Conservation (phyloP, 352 stramenopile genomes). For the Sclerospora graminicola region DNA sequence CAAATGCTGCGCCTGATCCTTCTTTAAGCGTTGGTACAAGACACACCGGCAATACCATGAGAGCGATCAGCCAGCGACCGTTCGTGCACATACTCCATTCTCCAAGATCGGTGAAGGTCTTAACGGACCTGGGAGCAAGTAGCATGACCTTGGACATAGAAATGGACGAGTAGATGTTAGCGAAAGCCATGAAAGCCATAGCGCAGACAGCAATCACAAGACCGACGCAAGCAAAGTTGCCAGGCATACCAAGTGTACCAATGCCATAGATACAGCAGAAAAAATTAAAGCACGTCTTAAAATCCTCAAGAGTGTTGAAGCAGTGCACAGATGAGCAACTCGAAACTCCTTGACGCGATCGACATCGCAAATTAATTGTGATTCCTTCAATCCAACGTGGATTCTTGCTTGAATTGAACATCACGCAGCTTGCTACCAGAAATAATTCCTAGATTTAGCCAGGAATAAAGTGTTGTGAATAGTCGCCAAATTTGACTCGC, state of each 20-base stretch:
- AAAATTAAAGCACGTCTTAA: conserved; percentile 30
- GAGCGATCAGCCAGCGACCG: conserved; percentile 46
- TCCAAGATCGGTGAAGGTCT: conserved; percentile 46
- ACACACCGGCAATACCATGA: conserved; percentile 31
- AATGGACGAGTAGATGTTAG: conserved; percentile 49
- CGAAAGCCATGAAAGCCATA: conserved; percentile 48
- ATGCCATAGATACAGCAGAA: conserved; percentile 51
- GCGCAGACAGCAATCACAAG: conserved; percentile 28
- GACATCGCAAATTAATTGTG: too few relatives aligned
- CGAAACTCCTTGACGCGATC: too few relatives aligned
- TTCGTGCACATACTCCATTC: conserved; percentile 40
- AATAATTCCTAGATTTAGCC: too few relatives aligned
- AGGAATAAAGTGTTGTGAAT: too few relatives aligned
- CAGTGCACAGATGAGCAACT: too few relatives aligned
- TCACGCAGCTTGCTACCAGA: too few relatives aligned
- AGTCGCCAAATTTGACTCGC: too few relatives aligned
- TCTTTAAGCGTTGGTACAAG: conserved; percentile 30
- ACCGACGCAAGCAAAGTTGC: conserved; percentile 38
- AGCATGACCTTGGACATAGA: conserved; percentile 43
- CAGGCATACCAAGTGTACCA: conserved; percentile 47
- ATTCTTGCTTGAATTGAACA: too few relatives aligned
- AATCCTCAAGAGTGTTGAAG: conserved; percentile 34
- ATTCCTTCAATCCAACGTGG: too few relatives aligned
- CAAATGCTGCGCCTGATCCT: conserved; percentile 31
- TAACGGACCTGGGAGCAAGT: conserved; percentile 31